phyloP scores from a whole-genome alignment of 2,329 filamentous ascomycete species.

The Phaeosphaeriaceae sp. region DNA sequence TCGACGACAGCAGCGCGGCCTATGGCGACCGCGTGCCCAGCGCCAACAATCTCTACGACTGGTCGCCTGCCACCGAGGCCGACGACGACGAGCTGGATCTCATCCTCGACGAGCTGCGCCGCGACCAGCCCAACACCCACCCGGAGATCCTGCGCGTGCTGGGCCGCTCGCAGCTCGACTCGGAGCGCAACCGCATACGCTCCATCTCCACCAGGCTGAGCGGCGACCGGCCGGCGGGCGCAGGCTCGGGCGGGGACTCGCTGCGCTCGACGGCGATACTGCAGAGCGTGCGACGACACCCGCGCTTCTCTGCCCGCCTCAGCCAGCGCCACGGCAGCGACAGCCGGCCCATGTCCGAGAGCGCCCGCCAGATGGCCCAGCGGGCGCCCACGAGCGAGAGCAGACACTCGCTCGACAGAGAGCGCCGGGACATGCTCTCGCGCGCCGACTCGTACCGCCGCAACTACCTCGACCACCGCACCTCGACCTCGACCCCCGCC shows the following conservation, averaged over 20 bases:
- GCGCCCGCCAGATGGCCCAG: slow-evolving; percentile 34
- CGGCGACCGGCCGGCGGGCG: not conserved
- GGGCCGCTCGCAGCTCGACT: slow-evolving; percentile 46
- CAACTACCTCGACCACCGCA: slow-evolving; percentile 36
- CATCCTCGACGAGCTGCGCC: slow-evolving; percentile 50
- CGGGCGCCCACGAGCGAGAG: slow-evolving; percentile 35
- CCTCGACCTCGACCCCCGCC: slow-evolving; percentile 23
- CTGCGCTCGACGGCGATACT: slow-evolving; percentile 51
- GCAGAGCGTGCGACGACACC: slow-evolving; percentile 49
- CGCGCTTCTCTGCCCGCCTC: slow-evolving; percentile 47
- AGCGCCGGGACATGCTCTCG: slow-evolving; percentile 30
- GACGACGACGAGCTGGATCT: slow-evolving; percentile 50
- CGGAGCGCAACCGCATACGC: slow-evolving; percentile 38
- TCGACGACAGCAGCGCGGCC: slow-evolving; percentile 49
- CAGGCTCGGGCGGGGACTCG: slow-evolving; percentile 19
- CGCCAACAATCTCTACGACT: slow-evolving; percentile 65
- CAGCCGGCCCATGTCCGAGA: slow-evolving; percentile 36
- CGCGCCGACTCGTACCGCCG: slow-evolving; percentile 35
- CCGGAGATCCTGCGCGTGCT: slow-evolving; percentile 49
- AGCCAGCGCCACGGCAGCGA: slow-evolving; percentile 50
- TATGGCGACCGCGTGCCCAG: slow-evolving; percentile 63
- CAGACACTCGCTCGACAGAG: slow-evolving; percentile 20
- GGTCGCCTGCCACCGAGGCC: slow-evolving; percentile 59
- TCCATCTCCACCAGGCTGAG: slow-evolving; percentile 33
- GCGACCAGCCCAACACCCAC: slow-evolving; percentile 47